Evolutionary conservation across 2,329 filamentous ascomycete species (phyloP), one percentile per base, ranked within the genome.

Genomic region (Aureobasidium sp.): DNA sequence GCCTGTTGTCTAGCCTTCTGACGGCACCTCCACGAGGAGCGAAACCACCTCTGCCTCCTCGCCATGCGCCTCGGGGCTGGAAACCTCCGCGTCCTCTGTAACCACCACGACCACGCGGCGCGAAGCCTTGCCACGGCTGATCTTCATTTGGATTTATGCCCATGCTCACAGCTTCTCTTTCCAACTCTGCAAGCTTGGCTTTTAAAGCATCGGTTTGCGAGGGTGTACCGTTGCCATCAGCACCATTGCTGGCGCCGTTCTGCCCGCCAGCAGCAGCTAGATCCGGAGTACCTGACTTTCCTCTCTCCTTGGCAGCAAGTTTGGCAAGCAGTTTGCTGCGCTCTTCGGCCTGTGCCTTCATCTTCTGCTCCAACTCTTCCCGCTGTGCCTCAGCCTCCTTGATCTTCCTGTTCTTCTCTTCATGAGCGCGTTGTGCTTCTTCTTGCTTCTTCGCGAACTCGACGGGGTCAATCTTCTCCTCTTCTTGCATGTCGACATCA

Each of bases 1-100:
- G 86, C 48, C 90, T 80, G 71, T 92, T 91, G 69, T 94, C 90
- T 27, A 94, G 78, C 21, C 87, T 86, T 66, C 80, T 77, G 16
- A 83, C 81, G 60, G 77, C 78, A 66, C 86, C 78, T 30, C 77
- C 77, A 21, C 74, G 72, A 39, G 74, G 62, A 25, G 66, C 67
- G 39, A 64, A 66, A 16, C 65, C 88, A 6, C 75, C 76, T 32
- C 75, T 75, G 3, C 79, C 79, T 49, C 77, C 79, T 53, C 79
- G 65, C 65, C 69, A 77, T 15, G 77, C 74, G 9, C 77, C 78
- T 52, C 78, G 72, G 54, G 73, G 67, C 27, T 65, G 62, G 53
- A 66, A 77, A 9, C 69, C 74, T 9, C 78, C 76, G 44, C 78
- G 70, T 30, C 72, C 75, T 59, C 75, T 72, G 49, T 72, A 78